A percentile compares a stretch with the other conserved stretches of the same genome.
These are phyloP conservation scores for Leccinum solheimii DNA, from an alignment of 1,284 basidiomycete species.

Conservation along the genomic window DNA sequence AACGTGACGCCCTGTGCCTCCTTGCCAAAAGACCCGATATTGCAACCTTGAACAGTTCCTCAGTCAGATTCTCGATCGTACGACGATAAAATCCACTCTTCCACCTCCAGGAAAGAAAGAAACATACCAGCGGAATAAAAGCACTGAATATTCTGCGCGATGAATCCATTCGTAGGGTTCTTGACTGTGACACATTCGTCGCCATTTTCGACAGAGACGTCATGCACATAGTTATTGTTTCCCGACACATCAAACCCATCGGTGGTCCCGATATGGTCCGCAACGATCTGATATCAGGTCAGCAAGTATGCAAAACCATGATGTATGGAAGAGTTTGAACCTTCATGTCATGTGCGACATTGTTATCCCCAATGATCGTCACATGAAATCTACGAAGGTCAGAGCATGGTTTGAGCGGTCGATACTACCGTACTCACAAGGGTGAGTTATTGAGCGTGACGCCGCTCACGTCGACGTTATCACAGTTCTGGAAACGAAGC, in stretches of 20 bases:
- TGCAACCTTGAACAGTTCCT: conserved; percentile 14
- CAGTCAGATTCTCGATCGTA: background rate
- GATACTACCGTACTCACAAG: conserved; percentile 3
- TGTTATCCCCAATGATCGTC: conserved; percentile 9
- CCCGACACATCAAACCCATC: conserved; percentile 20
- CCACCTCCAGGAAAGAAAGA: background rate
- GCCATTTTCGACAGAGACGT: conserved; percentile 23
- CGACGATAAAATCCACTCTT: background rate
- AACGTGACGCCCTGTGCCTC: conserved; percentile 1
- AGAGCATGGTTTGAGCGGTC: background rate
- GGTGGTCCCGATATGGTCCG: conserved; percentile 17
- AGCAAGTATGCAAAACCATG: background rate
- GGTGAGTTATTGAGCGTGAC: conserved; percentile 16
- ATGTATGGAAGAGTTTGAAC: background rate
- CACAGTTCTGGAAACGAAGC: conserved; percentile 13
- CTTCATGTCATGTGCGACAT: conserved; percentile 16
- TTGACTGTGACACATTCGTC: conserved; percentile 24
- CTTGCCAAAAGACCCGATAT: conserved; percentile 18
- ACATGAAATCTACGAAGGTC: conserved; percentile 15
- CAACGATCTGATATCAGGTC: conserved; percentile 9
- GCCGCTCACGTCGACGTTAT: conserved; percentile 17
- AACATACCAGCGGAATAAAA: conserved; percentile 13
- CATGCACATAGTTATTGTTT: conserved; percentile 18
- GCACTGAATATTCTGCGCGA: conserved; percentile 16
- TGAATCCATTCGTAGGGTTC: conserved; percentile 14